Conservation (phyloP, 345 rosid species). For the Sonneratia alba region DNA sequence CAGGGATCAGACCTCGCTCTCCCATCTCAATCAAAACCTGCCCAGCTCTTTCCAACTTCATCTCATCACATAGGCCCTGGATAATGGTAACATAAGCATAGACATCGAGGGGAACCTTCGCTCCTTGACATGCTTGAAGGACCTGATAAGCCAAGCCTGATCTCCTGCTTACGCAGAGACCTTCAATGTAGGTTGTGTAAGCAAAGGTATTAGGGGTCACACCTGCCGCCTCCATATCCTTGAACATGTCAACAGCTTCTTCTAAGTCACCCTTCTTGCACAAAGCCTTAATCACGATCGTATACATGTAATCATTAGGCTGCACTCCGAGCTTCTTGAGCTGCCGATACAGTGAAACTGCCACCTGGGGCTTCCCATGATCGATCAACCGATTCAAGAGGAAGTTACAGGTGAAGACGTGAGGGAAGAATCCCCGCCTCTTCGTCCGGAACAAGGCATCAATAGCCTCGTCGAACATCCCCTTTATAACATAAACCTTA, state of each 20-base stretch:
- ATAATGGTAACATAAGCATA: conserved; percentile 37
- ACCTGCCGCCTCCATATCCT: conserved; percentile 34
- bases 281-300: conserved; percentile 51
- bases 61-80: conserved; percentile 50
- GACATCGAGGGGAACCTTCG: conserved; percentile 24
- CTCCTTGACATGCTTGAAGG: conserved; percentile 17
- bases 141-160: conserved; percentile 32
- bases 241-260: conserved; percentile 31
- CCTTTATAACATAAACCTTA: conserved; percentile 37
- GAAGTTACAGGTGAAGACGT: conserved; percentile 43
- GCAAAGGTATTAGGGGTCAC: conserved; percentile 33
- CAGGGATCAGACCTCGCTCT: conserved; percentile 34
- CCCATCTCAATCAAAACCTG: conserved; percentile 35
- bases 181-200: conserved; percentile 48
- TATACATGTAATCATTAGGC: conserved; percentile 44
- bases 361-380: conserved; percentile 29
- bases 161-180: conserved; percentile 42
- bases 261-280: conserved; percentile 46
- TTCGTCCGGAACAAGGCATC: conserved; percentile 32
- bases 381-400: conserved; percentile 46
- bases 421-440: conserved; percentile 23
- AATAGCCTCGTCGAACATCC: conserved; percentile 49
- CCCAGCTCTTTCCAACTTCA: conserved; percentile 49
- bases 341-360: conserved; percentile 35
- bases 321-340: conserved; percentile 36